Evolutionary conservation across 1,284 basidiomycete species (phyloP), one percentile per base, ranked within the genome.

Genomic region (Malassezia slooffiae): DNA sequence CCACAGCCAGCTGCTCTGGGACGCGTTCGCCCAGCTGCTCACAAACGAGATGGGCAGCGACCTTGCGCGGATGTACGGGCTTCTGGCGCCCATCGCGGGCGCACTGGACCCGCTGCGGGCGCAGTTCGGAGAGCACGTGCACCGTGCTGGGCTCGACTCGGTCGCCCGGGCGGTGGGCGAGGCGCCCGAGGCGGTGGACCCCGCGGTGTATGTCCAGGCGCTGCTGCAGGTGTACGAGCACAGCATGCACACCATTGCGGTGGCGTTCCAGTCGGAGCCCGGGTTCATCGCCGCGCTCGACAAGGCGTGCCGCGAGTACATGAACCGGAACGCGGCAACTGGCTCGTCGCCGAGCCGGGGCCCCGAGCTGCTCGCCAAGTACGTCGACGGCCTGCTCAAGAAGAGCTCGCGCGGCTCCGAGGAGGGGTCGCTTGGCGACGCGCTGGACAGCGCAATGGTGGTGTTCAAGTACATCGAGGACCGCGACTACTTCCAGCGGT

Each of bases 381-480:
- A 96, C 62, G 81, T 86, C 20, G 91, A 99, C 70, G 80, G 83
- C 63, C 72, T 97, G 31, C 73, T 97, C 51, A 79, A 85, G 56
- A 96, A 96, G 78, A 90, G 79, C 74, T 96, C 95, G 76, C 95
- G 95, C 76, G 72, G 73, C 20, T 77, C 85, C 2, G 88, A 91
- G 67, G 90, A 95, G 57, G 80, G 79, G 35, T 84, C 90, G 60
- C 74, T 97, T 6, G 91, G 96, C 71, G 79, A 81, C 38, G 84
- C 86, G 9, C 72, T 97, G 34, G 85, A 88, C 70, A 83, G 88
- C 65, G 85, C 89, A 24, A 95, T 96, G 91, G 77, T 90, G 33
- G 76, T 97, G 38, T 97, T 99, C 82, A 95, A 95, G 72, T 97
- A 95, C 71, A 83, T 97, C 58, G 89, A 95, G 71, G 93, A 97